These are phyloP conservation scores for Penicillium sp. DNA, from an alignment of 2,329 filamentous ascomycete species.

Conservation along the genomic window DNA sequence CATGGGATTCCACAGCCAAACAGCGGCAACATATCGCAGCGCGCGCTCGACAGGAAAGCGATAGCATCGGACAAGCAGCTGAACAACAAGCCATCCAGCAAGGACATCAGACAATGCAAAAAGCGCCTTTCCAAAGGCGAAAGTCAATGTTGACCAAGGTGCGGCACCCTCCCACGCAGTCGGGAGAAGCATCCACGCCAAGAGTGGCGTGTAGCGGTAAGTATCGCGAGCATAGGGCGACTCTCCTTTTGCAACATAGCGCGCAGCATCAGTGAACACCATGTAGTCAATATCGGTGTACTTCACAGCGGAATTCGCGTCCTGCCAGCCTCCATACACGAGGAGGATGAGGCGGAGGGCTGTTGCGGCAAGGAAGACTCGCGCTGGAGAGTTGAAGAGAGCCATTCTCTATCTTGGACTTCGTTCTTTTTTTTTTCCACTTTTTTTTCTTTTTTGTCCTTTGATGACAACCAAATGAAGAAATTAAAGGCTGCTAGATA, in stretches of 20 bases:
- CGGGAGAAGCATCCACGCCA: conserved; percentile 87
- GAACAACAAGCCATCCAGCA: conserved; percentile 74
- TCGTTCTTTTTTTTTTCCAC: too few relatives aligned
- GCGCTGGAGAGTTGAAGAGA: conserved; percentile 35
- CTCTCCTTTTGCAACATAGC: conserved; percentile 64
- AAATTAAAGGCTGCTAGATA: background rate
- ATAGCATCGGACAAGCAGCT: conserved; percentile 50
- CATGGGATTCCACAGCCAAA: conserved; percentile 98
- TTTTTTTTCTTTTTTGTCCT: background rate
- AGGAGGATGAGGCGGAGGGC: conserved; percentile 72
- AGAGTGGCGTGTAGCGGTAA: conserved; percentile 91
- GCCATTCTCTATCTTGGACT: conserved; percentile 10
- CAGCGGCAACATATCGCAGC: conserved; percentile 69
- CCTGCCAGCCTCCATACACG: conserved; percentile 88
- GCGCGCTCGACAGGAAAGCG: conserved; percentile 57
- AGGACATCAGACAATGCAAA: conserved; percentile 82
- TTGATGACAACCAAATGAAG: background rate
- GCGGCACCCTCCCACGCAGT: conserved; percentile 57
- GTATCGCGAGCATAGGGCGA: conserved; percentile 89
- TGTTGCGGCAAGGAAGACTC: conserved; percentile 44
- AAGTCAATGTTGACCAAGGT: conserved; percentile 32
- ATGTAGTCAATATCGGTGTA: conserved; percentile 99
- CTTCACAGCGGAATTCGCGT: conserved; percentile 86
- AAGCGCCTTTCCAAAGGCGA: conserved; percentile 81
- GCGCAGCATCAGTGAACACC: conserved; percentile 94